Conservation (phyloP, 139 green algal genomes). For the Chlamydomonas urium region DNA sequence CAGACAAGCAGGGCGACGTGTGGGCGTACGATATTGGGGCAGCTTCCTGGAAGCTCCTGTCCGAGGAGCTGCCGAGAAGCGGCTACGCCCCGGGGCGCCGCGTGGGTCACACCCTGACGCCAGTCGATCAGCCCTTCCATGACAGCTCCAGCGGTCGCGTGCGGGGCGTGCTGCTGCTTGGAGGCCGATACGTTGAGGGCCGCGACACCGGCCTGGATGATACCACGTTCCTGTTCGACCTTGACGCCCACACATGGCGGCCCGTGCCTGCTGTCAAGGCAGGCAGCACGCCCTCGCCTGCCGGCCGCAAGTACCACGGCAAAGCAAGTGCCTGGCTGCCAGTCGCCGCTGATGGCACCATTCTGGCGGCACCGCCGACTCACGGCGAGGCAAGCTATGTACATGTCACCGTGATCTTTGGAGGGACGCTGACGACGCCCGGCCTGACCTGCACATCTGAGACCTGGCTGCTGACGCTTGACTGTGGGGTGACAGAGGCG, state of each 20-base stretch:
- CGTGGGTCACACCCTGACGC: slow-evolving; percentile 1
- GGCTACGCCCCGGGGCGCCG: slow-evolving; percentile 14
- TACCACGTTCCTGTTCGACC: slow-evolving; percentile 3
- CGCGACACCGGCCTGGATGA: not conserved
- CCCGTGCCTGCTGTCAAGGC: too few relatives aligned
- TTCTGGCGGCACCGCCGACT: not conserved
- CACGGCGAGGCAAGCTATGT: slow-evolving; percentile 1
- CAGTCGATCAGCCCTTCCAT: not conserved
- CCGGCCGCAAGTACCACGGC: slow-evolving; percentile 9
- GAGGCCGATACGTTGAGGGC: slow-evolving; percentile 13
- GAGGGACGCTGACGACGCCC: slow-evolving; percentile 25
- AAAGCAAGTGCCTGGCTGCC: slow-evolving; percentile 1
- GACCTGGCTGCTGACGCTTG: slow-evolving; percentile 22
- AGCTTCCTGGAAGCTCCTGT: slow-evolving; percentile 14
- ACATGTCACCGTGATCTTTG: slow-evolving; percentile 17
- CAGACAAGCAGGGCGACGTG: slow-evolving; percentile 29
- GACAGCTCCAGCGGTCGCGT: not conserved
- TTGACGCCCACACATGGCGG: not conserved
- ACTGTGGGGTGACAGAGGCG: slow-evolving; percentile 20
- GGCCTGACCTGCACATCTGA: slow-evolving; percentile 24
- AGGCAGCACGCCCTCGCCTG: not conserved
- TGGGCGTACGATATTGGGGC: slow-evolving; percentile 14
- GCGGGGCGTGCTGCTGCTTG: slow-evolving; percentile 1
- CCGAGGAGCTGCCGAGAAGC: not conserved
- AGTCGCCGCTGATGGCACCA: not conserved